A percentile compares a stretch with the other conserved stretches of the same genome.
Conservation (phyloP, 306 rosid species). For the Lupinus albus region DNA sequence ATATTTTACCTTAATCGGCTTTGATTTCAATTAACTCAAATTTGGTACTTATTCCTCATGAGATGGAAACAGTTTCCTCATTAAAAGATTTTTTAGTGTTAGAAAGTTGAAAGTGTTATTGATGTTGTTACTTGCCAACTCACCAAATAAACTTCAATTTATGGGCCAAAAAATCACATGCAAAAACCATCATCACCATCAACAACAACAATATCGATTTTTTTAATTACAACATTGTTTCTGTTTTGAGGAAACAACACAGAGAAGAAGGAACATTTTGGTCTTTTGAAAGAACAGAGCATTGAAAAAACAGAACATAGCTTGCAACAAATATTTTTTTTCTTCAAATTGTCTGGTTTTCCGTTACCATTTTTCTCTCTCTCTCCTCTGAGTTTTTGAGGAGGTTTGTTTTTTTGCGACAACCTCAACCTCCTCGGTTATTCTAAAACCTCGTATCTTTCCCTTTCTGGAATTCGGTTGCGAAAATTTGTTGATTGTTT, state of each 20-base stretch:
- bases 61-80: slow-evolving; percentile 57
- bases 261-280: background rate
- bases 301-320: slow-evolving; percentile 13
- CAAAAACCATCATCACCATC: slow-evolving; percentile 33
- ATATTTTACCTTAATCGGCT: too few relatives aligned
- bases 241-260: slow-evolving; percentile 1
- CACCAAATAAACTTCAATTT: slow-evolving; percentile 48
- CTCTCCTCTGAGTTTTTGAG: slow-evolving; percentile 35
- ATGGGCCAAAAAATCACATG: background rate
- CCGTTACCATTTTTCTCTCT: slow-evolving; percentile 20
- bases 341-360: slow-evolving; percentile 21
- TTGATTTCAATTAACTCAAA: background rate
- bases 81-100: slow-evolving; percentile 45
- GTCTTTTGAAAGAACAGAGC: background rate
- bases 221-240: slow-evolving; percentile 15
- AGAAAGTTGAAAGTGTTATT: slow-evolving; percentile 5
- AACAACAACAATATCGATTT: background rate
- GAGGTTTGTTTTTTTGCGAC: slow-evolving; percentile 56
- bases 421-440: slow-evolving; percentile 50
- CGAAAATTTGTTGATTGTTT: slow-evolving; percentile 14
- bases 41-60: background rate
- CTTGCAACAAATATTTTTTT: slow-evolving; percentile 25
- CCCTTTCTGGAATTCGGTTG: slow-evolving; percentile 53
- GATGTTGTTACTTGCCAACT: slow-evolving; percentile 44
- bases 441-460: slow-evolving; percentile 49